phyloP scores from a whole-genome alignment of 1,284 basidiomycete species.

The Flammula alnicola region DNA sequence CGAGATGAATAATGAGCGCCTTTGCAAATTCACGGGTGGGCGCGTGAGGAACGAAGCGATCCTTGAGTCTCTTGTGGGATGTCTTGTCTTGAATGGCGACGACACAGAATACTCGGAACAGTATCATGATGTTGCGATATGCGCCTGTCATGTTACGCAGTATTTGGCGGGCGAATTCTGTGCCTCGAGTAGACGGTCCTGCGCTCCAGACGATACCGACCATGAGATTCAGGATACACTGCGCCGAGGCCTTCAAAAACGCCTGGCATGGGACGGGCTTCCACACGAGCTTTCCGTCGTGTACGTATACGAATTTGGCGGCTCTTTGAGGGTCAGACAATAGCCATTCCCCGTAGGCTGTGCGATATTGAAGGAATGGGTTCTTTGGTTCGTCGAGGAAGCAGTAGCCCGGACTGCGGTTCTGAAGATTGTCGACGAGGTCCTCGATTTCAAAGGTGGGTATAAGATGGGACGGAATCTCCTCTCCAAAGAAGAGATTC shows the following conservation, averaged over 20 bases:
- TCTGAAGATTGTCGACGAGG: constrained; percentile 9
- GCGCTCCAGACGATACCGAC: neutral
- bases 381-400: constrained; percentile 15
- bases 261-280: neutral
- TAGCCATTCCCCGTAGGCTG: constrained; percentile 5
- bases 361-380: neutral
- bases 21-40: constrained; percentile 7
- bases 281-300: constrained; percentile 2
- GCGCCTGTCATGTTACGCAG: neutral
- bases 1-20: constrained; percentile 1
- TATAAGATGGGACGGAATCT: neutral
- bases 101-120: neutral
- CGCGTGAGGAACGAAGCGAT: constrained; percentile 7
- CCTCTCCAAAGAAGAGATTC: constrained; percentile 10
- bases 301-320: neutral
- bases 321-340: constrained; percentile 1
- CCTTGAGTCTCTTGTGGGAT: constrained; percentile 7
- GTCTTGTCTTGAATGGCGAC: constrained; percentile 16
- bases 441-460: constrained; percentile 8
- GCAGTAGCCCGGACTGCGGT: neutral
- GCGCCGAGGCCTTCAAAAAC: neutral
- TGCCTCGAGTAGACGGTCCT: neutral
- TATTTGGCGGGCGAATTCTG: constrained; percentile 1
- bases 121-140: constrained; percentile 3
- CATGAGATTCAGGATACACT: neutral